Evolutionary conservation across 176 grass and related monocot genomes (phyloP), one percentile per base, ranked within the genome.

Genomic region (Carex littledalei): DNA sequence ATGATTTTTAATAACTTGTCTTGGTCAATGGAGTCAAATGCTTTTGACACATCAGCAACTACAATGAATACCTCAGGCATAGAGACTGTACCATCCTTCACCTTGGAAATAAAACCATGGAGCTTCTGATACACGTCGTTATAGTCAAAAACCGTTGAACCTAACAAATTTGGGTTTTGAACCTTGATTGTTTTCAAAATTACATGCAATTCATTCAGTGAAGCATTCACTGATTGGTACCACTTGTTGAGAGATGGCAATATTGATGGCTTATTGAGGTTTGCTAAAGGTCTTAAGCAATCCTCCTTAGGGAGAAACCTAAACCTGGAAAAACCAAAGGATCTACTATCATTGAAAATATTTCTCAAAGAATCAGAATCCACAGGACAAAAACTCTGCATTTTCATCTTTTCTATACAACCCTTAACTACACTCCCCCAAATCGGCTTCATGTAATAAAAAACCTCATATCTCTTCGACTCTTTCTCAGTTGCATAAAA

Each of bases 401-500:
- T 58, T 50, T 85, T 88, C 87, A 98, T 87, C 54, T 77, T 86
- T 91, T 79, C 79, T 88, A 91, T 88, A 61, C 89, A 79, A 76
- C 43, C 82, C 57, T 80, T 79, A 83, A 86, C 86, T 73, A 91
- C 86, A 76, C 81, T 83, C 61, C 39, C 90, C 95, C 95, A 98
- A 52, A 98, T 79, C 79, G 79, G 57, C 84, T 94, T 98, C 24
- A 87, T 86, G 84, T 98, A 98, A 93, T 98, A 94, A 72, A 94
- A 98, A 85, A 90, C 85, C 66, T 98, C 91, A 85, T 94, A 67
- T 84, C 93, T 88, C 43, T 76, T 92, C 29, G 91, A 91, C 63
- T 98, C 89, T 77, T 89, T 93, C 86, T 93, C 95, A 74, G 95
- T 98, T 65, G 90, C 91, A 85, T 94, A 98, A 87, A 98, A 94